These are phyloP conservation scores for Brassica rapa DNA, from an alignment of 345 rosid genomes.

Conservation along the genomic window DNA sequence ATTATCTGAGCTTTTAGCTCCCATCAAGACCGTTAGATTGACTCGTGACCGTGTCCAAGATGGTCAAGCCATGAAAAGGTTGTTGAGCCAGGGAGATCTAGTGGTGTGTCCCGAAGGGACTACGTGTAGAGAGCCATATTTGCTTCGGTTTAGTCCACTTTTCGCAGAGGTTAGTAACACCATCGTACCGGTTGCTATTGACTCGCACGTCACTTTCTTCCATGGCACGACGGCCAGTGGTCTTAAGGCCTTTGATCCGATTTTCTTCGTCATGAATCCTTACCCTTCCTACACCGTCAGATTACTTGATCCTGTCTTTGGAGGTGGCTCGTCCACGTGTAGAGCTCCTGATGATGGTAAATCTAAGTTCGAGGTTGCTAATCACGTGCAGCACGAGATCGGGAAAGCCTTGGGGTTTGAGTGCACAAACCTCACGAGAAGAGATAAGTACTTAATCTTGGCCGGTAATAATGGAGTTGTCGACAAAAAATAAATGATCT, in stretches of 20 bases:
- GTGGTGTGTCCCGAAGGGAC: conserved; percentile 70
- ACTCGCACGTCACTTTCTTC: conserved; percentile 50
- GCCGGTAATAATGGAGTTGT: conserved; percentile 58
- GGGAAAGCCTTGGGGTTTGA: conserved; percentile 53
- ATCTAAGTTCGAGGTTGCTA: conserved; percentile 49
- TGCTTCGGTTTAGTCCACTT: conserved; percentile 61
- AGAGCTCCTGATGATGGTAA: conserved; percentile 20
- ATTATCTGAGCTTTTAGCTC: conserved; percentile 48
- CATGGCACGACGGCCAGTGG: conserved; percentile 64
- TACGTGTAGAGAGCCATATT: conserved; percentile 64
- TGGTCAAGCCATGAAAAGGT: conserved; percentile 36
- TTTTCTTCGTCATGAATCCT: conserved; percentile 53
- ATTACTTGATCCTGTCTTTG: conserved; percentile 41
- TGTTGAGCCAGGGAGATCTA: conserved; percentile 46
- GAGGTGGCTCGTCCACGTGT: conserved; percentile 29
- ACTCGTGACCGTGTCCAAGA: conserved; percentile 50
- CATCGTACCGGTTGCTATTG: conserved; percentile 55
- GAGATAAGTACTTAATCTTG: conserved; percentile 54
- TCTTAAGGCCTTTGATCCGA: conserved; percentile 50
- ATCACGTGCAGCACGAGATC: conserved; percentile 50
- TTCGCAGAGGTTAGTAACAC: conserved; percentile 57
- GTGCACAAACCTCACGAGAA: conserved; percentile 59
- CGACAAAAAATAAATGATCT: not conserved
- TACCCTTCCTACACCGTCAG: conserved; percentile 28
- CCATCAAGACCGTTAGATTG: conserved; percentile 46